Base-by-base conservation (phyloP, 176 grass and related monocot genomes). In the Eleusine indica region DNA sequence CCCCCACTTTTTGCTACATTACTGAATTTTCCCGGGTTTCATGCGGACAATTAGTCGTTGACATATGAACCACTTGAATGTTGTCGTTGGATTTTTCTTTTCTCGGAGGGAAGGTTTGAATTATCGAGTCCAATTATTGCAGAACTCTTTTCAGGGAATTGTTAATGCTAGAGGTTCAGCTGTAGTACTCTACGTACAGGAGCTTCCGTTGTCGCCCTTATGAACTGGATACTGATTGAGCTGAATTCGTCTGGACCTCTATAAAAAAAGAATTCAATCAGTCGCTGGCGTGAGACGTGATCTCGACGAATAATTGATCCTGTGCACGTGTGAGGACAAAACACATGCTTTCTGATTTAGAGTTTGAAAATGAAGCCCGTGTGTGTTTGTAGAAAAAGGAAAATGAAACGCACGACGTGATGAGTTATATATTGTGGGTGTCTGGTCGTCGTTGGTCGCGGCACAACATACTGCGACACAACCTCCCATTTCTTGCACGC, bases 81-180 rank as follows among this genome's bases (percentile, higher is more conserved):
- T 3, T 53, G 51, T 17, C 18, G 48, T 51, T 35, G 32, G 32
- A 35, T 57, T 57, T 57, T 21, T 57, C 25, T 25, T 57, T 57
- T 21, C 21, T 6, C 16, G 15, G 17, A 8, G 21, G 18, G 5
- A 11, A 37, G 44, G 44, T 46, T 47, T 52, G 29, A 88, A 72
- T 81, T 53, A 53, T 51, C 74, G 69, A 51, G 42, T 41, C 70
- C 21, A 63, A 89, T 53, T 63, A 63, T 89, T 76, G 3, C 3
- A 30, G 40, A 70, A 70, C 76, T 70, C 17, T 13, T 70, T 22
- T 75, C 7, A 76, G 32, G 16, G 51, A 32, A 53, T 43, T 84
- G 18, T 75, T 74, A 41, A 53, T 62, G 76, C 25, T 70, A 40
- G 41, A 30, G 37, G 29, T 69, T 77, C 42, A 7, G 32, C 19